These are phyloP conservation scores for Rhizopogon rudus DNA, from an alignment of 768 basidiomycete species.

Conservation along the genomic window DNA sequence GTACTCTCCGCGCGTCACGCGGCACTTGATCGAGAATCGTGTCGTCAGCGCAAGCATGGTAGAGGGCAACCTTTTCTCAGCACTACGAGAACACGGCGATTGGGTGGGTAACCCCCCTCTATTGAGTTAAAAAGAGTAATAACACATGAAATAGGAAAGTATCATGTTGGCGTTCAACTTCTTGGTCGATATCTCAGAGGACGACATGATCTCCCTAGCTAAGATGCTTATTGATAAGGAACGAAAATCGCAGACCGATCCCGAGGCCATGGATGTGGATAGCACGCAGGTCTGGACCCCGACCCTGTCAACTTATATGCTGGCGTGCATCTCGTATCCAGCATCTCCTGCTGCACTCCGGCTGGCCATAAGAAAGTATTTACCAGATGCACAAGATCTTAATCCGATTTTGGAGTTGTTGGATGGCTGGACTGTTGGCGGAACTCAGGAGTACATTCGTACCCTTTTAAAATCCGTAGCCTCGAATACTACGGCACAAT, in stretches of 20 bases:
- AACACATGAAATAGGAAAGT: slow-evolving; percentile 19
- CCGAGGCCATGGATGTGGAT: slow-evolving; percentile 35
- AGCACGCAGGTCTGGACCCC: slow-evolving; percentile 22
- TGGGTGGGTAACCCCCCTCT: slow-evolving; percentile 46
- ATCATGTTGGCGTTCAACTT: slow-evolving; percentile 47
- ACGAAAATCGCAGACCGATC: slow-evolving; percentile 15
- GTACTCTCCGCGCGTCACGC: slow-evolving; percentile 55
- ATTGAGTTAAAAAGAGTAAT: neutral
- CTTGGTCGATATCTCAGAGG: slow-evolving; percentile 63
- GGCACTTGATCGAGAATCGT: slow-evolving; percentile 50
- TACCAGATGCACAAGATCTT: slow-evolving; percentile 36
- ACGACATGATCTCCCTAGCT: slow-evolving; percentile 54
- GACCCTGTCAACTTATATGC: slow-evolving; percentile 32
- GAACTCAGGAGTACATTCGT: slow-evolving; percentile 9
- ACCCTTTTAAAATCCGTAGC: neutral
- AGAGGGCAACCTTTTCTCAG: slow-evolving; percentile 49
- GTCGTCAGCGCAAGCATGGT: slow-evolving; percentile 61
- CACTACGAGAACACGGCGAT: slow-evolving; percentile 50
- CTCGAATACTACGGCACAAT: neutral
- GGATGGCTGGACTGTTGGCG: slow-evolving; percentile 34
- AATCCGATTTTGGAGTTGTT: slow-evolving; percentile 25
- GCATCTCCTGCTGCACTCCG: slow-evolving; percentile 35
- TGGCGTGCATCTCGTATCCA: slow-evolving; percentile 34
- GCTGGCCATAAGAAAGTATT: slow-evolving; percentile 36
- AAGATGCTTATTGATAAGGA: slow-evolving; percentile 37